These are phyloP conservation scores for Crassisporium funariophilum DNA, from an alignment of 768 basidiomycete species.

Conservation along the genomic window DNA sequence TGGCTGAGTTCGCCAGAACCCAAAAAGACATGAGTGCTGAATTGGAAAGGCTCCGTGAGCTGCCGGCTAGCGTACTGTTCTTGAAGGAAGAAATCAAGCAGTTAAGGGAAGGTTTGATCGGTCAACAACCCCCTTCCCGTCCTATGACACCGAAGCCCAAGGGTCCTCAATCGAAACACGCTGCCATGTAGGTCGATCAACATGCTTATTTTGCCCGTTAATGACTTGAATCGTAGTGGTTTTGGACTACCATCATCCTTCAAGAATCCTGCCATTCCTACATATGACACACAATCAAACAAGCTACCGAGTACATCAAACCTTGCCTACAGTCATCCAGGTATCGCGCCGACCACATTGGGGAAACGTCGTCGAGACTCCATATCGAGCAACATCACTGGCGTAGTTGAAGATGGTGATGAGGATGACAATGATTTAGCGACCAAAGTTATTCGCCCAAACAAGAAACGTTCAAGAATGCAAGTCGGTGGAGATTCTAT, in stretches of 20 bases:
- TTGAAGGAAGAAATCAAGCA: conserved; percentile 26
- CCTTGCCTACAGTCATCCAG: conserved; percentile 33
- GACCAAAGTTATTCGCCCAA: conserved; percentile 42
- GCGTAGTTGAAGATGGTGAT: conserved; percentile 43
- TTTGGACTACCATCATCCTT: conserved; percentile 24
- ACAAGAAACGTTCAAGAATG: conserved; percentile 55
- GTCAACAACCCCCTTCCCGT: conserved; percentile 15
- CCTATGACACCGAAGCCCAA: conserved; percentile 27
- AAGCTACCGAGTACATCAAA: conserved; percentile 10
- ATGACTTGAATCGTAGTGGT: conserved; percentile 14
- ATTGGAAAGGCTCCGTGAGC: conserved; percentile 19
- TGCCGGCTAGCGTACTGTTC: conserved; percentile 17
- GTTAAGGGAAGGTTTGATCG: conserved; percentile 11
- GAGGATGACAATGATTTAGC: conserved; percentile 40
- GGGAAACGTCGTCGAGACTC: conserved; percentile 71
- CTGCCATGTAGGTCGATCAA: conserved; percentile 21
- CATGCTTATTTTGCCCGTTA: neutral
- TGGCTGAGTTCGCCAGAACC: conserved; percentile 21
- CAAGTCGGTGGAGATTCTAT: conserved; percentile 13
- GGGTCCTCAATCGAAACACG: conserved; percentile 12
- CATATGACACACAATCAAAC: conserved; percentile 4
- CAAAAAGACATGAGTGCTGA: conserved; percentile 21
- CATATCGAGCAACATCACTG: conserved; percentile 42
- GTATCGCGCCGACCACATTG: conserved; percentile 47
- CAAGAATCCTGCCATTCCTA: conserved; percentile 4